These are phyloP conservation scores for Alternaria sp. DNA, from an alignment of 2,329 filamentous ascomycete genomes.

Conservation along the genomic window DNA sequence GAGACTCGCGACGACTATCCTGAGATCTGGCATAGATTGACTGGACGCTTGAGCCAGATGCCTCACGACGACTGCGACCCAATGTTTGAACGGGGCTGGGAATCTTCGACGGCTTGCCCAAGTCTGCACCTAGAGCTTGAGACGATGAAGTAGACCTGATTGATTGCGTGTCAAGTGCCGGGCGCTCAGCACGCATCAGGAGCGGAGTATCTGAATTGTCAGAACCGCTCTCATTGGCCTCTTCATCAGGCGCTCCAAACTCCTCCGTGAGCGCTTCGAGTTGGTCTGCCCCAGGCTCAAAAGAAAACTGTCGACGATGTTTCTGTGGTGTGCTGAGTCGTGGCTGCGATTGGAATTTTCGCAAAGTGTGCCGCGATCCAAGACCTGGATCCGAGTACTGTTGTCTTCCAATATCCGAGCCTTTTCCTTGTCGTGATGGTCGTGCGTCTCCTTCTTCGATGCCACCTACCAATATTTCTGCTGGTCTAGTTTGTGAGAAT, in stretches of 20 bases:
- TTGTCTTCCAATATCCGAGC: neutral
- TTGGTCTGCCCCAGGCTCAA: slow-evolving; percentile 55
- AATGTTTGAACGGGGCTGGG: slow-evolving; percentile 54
- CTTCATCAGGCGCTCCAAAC: slow-evolving; percentile 14
- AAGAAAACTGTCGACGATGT: slow-evolving; percentile 54
- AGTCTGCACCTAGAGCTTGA: slow-evolving; percentile 19
- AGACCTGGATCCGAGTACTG: neutral
- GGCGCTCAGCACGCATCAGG: slow-evolving; percentile 1
- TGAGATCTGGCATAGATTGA: slow-evolving; percentile 34
- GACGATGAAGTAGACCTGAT: slow-evolving; percentile 2
- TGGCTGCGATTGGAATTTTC: slow-evolving; percentile 32
- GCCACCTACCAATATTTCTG: neutral
- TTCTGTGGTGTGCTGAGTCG: slow-evolving; percentile 28
- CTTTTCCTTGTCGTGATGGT: neutral
- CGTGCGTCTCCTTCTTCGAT: neutral
- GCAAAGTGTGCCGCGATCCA: slow-evolving; percentile 13
- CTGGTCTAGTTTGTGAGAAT: slow-evolving; percentile 30
- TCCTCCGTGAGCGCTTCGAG: slow-evolving; percentile 30
- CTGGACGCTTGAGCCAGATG: slow-evolving; percentile 51
- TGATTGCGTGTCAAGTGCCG: slow-evolving; percentile 1
- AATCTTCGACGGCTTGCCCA: slow-evolving; percentile 50
- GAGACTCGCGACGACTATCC: slow-evolving; percentile 41
- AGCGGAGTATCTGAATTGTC: slow-evolving; percentile 13
- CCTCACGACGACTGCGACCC: slow-evolving; percentile 50
- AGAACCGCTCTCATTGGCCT: slow-evolving; percentile 16